A percentile compares a stretch with the other conserved stretches of the same genome.
Evolutionary conservation across 495 filamentous ascomycete species (phyloP).

Genomic region (Penicillium crystallinum): DNA sequence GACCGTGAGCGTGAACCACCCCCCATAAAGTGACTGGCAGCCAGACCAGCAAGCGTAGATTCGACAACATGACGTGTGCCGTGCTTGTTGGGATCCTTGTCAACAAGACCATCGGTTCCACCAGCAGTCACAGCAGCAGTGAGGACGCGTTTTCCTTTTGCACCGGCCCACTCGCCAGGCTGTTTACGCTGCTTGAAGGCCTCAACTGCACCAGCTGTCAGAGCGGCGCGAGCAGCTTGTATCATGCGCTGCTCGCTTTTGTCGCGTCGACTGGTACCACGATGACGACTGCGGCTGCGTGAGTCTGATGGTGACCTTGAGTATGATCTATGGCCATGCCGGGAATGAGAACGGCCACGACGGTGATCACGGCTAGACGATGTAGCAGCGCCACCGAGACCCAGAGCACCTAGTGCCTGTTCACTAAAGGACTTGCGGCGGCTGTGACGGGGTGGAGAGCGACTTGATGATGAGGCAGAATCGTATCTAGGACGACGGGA

Average conservation of each 20-base stretch:
- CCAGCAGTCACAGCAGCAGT: slow-evolving; percentile 83
- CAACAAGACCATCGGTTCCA: slow-evolving; percentile 71
- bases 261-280: slow-evolving; percentile 31
- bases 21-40: slow-evolving; percentile 74
- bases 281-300: slow-evolving; percentile 41
- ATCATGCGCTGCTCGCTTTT: slow-evolving; percentile 62
- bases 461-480: slow-evolving; percentile 35
- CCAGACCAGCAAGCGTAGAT: slow-evolving; percentile 79
- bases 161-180: slow-evolving; percentile 75
- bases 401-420: slow-evolving; percentile 59
- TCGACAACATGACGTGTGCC: slow-evolving; percentile 62
- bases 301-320: slow-evolving; percentile 47
- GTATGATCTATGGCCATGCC: slow-evolving; percentile 48
- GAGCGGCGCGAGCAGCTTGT: slow-evolving; percentile 80
- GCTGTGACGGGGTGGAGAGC: slow-evolving; percentile 41
- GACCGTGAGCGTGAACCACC: slow-evolving; percentile 58
- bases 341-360: slow-evolving; percentile 38
- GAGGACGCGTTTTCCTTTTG: slow-evolving; percentile 80
- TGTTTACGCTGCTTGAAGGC: slow-evolving; percentile 84
- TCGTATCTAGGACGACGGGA: slow-evolving; percentile 37
- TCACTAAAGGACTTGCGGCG: slow-evolving; percentile 69
- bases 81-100: slow-evolving; percentile 68
- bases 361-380: slow-evolving; percentile 14
- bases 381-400: slow-evolving; percentile 53
- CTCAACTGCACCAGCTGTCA: slow-evolving; percentile 80